These are phyloP conservation scores for Anthostomella pinea DNA, from an alignment of 2,329 filamentous ascomycete species.

Conservation along the genomic window DNA sequence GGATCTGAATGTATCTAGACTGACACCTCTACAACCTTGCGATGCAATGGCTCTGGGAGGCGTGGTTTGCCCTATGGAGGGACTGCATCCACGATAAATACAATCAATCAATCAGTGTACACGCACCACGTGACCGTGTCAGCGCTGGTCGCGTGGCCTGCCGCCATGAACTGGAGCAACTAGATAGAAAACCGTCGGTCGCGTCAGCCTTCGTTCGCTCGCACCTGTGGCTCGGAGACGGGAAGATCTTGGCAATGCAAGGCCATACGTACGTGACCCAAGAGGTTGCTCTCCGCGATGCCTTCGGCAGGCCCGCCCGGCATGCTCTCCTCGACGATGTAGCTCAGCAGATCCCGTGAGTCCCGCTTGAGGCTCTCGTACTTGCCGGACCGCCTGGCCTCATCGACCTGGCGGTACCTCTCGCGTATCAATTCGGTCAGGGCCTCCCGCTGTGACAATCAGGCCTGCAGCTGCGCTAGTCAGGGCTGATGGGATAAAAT, in stretches of 20 bases:
- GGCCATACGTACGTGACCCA: slow-evolving; percentile 21
- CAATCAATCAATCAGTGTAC: too few relatives aligned
- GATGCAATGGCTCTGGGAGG: too few relatives aligned
- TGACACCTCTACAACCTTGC: too few relatives aligned
- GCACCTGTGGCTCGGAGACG: slow-evolving; percentile 1
- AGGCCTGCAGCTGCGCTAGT: too few relatives aligned
- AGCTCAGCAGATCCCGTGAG: slow-evolving; percentile 12
- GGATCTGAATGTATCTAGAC: too few relatives aligned
- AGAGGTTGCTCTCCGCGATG: slow-evolving; percentile 29
- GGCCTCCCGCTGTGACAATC: too few relatives aligned
- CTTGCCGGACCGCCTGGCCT: slow-evolving; percentile 6
- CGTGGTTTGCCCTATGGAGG: too few relatives aligned
- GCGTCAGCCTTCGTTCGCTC: too few relatives aligned
- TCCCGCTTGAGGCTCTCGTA: slow-evolving; percentile 8
- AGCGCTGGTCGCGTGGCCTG: slow-evolving; percentile 39
- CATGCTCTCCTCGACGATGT: slow-evolving; percentile 15
- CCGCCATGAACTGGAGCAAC: slow-evolving; percentile 35
- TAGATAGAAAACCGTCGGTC: neutral
- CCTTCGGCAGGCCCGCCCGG: slow-evolving; percentile 13
- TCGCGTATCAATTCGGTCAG: slow-evolving; percentile 6
- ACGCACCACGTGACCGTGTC: slow-evolving; percentile 30
- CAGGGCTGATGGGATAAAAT: too few relatives aligned
- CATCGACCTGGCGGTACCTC: neutral
- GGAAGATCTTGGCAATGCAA: neutral
- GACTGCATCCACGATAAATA: too few relatives aligned